phyloP scores from a whole-genome alignment of 306 rosid genomes.

The Dryas drummondii region DNA sequence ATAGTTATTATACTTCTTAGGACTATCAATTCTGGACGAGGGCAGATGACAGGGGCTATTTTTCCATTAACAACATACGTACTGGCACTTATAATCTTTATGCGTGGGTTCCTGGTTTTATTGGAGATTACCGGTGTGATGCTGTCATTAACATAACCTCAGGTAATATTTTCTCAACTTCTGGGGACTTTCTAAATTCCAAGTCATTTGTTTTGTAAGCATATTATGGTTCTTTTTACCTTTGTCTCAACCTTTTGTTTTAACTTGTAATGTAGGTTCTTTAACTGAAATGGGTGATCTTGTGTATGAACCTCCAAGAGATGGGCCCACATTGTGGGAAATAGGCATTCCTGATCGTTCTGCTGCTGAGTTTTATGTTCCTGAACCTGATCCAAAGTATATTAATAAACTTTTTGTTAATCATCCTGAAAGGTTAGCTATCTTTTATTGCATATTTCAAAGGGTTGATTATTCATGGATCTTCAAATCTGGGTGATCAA shows the following conservation, averaged over 20 bases:
- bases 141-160: constrained; percentile 47
- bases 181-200: too few species aligned
- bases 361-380: constrained; percentile 87
- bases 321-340: constrained; percentile 96
- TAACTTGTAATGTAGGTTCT: constrained; percentile 46
- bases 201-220: background rate
- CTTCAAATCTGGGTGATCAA: background rate
- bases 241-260: background rate
- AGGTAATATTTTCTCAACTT: constrained; percentile 44
- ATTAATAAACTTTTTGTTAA: constrained; percentile 65
- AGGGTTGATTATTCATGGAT: background rate
- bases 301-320: constrained; percentile 78
- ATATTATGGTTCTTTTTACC: background rate
- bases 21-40: constrained; percentile 81
- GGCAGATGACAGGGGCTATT: constrained; percentile 72
- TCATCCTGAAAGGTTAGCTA: constrained; percentile 80
- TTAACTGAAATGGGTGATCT: constrained; percentile 59
- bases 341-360: constrained; percentile 90
- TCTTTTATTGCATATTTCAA: background rate
- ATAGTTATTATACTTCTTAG: constrained; percentile 34
- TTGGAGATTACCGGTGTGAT: constrained; percentile 75
- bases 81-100: constrained; percentile 72
- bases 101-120: constrained; percentile 92
- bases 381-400: constrained; percentile 76
- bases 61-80: constrained; percentile 53